Evolutionary conservation across 2,329 filamentous ascomycete genomes (phyloP).

Genomic region (Colletotrichum agaves): DNA sequence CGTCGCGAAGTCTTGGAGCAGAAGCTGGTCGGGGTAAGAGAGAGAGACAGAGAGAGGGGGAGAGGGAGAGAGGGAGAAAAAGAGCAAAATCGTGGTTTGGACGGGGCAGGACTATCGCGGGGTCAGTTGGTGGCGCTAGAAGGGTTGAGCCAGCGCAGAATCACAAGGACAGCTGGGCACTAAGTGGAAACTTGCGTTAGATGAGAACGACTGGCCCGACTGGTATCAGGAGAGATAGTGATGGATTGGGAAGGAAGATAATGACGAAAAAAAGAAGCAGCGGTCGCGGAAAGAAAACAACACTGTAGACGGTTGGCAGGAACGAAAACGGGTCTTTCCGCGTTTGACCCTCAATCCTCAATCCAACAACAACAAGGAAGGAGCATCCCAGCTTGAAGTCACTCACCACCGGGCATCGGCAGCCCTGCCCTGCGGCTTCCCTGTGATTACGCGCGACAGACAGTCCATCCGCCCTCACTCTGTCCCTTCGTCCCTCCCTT

Average conservation of each 20-base stretch:
- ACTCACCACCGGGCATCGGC: constrained; percentile 8
- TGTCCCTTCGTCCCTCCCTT: too few relatives aligned
- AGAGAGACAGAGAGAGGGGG: neutral
- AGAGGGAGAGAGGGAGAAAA: neutral
- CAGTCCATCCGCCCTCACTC: neutral
- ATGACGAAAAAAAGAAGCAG: neutral
- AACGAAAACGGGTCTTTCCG: neutral
- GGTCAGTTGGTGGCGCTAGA: constrained; percentile 18
- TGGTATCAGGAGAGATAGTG: neutral
- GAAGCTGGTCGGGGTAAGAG: neutral
- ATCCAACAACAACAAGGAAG: constrained; percentile 9
- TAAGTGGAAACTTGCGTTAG: neutral
- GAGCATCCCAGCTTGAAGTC: constrained; percentile 31
- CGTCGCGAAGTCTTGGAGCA: neutral
- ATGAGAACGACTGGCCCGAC: neutral
- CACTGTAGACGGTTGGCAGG: neutral
- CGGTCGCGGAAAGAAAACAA: neutral
- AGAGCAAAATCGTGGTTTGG: too few relatives aligned
- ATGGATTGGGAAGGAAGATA: neutral
- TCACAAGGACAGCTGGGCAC: neutral
- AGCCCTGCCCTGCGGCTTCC: neutral
- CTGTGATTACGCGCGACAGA: neutral
- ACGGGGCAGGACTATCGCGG: constrained; percentile 12
- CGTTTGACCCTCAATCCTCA: neutral
- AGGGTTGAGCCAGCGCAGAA: neutral